Base-by-base conservation (phyloP, 495 filamentous ascomycete species). In the Penicillium canescens region DNA sequence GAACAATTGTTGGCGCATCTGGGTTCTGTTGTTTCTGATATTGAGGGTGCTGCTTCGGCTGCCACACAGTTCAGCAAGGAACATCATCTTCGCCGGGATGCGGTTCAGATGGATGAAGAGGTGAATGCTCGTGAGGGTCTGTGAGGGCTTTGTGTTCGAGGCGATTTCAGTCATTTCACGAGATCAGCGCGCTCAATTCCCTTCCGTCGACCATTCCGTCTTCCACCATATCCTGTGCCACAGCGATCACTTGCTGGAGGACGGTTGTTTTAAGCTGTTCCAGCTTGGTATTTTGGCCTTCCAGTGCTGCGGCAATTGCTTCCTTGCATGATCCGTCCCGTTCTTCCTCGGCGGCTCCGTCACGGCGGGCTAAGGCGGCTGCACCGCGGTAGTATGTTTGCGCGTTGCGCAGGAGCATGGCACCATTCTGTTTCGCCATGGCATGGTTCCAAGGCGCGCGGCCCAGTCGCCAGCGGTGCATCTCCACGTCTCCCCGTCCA, bases 11-110 rank as follows among this genome's bases (percentile, higher is more conserved):
- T 94, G 34, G 72, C 62, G 4, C 74, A 78, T 10, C 74, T 94
- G 21, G 90, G 92, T 66, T 73, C 70, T 21, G 79, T 86, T 23
- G 78, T 93, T 40, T 70, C 74, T 20, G 90, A 94, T 71, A 63
- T 95, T 54, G 86, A 89, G 60, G 83, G 76, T 10, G 84, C 86
- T 33, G 84, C 80, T 36, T 67, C 71, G 42, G 74, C 77, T 14
- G 72, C 79, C 45, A 68, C 62, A 13, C 62, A 76, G 34, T 78
- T 69, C 56, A 69, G 66, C 50, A 62, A 62, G 16, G 63, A 73
- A 40, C 64, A 73, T 47, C 60, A 68, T 40, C 58, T 79, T 46
- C 73, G 72, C 37, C 70, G 74, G 42, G 73, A 79, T 40, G 69
- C 70, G 21, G 39, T 74, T 11, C 64, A 77, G 46, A 77, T 77